A percentile compares a stretch with the other conserved stretches of the same genome.
Conservation (phyloP, 371 early-diverging fungal species). For the Mycotypha africana region DNA sequence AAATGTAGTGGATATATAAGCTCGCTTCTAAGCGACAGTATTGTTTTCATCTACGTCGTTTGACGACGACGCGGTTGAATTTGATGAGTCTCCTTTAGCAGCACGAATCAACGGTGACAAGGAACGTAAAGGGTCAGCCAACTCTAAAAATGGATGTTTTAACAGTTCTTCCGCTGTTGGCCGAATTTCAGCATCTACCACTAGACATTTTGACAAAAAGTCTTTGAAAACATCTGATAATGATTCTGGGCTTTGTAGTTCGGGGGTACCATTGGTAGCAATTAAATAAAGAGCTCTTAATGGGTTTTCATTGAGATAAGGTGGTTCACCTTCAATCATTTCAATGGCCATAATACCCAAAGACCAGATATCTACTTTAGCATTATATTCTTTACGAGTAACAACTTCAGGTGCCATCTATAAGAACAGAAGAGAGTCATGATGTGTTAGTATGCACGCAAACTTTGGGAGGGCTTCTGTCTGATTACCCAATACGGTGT, state of each 20-base stretch:
- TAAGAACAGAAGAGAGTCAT: not conserved
- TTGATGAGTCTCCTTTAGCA: constrained; percentile 43
- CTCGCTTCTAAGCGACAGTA: too few species aligned
- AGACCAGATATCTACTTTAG: constrained; percentile 87
- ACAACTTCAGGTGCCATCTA: constrained; percentile 85
- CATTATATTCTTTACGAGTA: constrained; percentile 74
- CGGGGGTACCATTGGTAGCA: constrained; percentile 80
- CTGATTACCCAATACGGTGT: constrained; percentile 63
- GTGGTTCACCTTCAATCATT: constrained; percentile 74
- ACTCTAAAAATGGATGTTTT: constrained; percentile 13
- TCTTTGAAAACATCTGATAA: constrained; percentile 57
- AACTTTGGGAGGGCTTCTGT: too few species aligned
- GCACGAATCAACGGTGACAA: constrained; percentile 20
- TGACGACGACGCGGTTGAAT: too few species aligned
- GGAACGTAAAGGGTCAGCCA: constrained; percentile 18
- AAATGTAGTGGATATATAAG: too few species aligned
- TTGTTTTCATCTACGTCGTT: too few species aligned
- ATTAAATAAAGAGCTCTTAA: constrained; percentile 75
- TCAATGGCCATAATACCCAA: constrained; percentile 85
- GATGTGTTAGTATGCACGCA: not conserved
- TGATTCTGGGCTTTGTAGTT: constrained; percentile 64
- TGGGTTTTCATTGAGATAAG: constrained; percentile 77
- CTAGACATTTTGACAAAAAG: constrained; percentile 60
- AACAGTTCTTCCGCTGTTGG: constrained; percentile 22
- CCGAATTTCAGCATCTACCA: constrained; percentile 52